Evolutionary conservation across 2,329 filamentous ascomycete genomes (phyloP).

Genomic region (Magnaporthales sp.): DNA sequence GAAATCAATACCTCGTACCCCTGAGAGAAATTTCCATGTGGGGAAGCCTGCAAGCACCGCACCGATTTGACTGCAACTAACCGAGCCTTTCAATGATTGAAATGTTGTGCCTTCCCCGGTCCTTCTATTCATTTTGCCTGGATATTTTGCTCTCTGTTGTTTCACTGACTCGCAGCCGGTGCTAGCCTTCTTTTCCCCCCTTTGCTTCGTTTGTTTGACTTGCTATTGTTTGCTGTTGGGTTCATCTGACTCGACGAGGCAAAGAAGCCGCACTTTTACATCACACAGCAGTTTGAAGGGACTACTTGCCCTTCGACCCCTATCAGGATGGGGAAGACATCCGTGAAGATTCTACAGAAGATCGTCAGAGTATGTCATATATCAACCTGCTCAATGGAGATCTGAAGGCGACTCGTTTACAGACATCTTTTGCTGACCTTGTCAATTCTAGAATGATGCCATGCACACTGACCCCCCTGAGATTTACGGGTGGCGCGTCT

Average conservation of each 20-base stretch:
- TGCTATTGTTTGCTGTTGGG: not conserved
- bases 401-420: not conserved
- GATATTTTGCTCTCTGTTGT: not conserved
- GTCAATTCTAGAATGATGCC: slow-evolving; percentile 38
- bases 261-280: not conserved
- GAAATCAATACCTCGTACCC: not conserved
- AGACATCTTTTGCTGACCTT: not conserved
- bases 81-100: not conserved
- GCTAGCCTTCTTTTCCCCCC: not conserved
- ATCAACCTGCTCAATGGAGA: not conserved
- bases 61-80: not conserved
- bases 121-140: not conserved
- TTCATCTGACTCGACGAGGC: not conserved
- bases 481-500: slow-evolving; percentile 62
- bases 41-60: not conserved
- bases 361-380: slow-evolving; percentile 21
- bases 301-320: not conserved
- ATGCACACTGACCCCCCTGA: slow-evolving; percentile 57
- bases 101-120: not conserved
- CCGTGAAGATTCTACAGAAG: slow-evolving; percentile 4
- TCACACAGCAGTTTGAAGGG: not conserved
- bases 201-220: not conserved
- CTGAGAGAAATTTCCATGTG: not conserved
- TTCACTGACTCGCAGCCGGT: not conserved
- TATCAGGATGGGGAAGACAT: slow-evolving; percentile 2